phyloP scores from a whole-genome alignment of 495 filamentous ascomycete species.

The Penicillium lagena region DNA sequence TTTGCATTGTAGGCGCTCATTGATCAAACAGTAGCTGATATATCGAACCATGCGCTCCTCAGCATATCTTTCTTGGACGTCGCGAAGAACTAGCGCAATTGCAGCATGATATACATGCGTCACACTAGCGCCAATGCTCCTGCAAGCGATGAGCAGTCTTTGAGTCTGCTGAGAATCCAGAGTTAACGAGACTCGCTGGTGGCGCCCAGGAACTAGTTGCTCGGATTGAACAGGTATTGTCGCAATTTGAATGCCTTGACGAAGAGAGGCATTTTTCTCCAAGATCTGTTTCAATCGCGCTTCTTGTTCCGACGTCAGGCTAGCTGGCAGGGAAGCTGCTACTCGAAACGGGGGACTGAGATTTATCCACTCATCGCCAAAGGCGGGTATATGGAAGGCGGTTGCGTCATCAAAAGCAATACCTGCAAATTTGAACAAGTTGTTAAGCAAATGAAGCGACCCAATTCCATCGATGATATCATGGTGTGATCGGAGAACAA shows the following conservation, averaged over 20 bases:
- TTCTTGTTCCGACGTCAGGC: conserved; percentile 4
- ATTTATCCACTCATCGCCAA: conserved; percentile 14
- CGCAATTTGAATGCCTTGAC: conserved; percentile 11
- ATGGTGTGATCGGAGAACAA: conserved; percentile 40
- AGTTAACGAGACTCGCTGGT: conserved; percentile 17
- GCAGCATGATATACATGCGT: conserved; percentile 24
- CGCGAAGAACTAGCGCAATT: conserved; percentile 13
- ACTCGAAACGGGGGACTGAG: conserved; percentile 18
- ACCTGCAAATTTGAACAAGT: conserved; percentile 11
- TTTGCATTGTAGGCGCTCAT: conserved; percentile 15
- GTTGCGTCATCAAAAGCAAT: conserved; percentile 3
- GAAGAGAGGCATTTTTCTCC: conserved; percentile 7
- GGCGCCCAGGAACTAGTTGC: conserved; percentile 6
- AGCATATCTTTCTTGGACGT: conserved; percentile 5
- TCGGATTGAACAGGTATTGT: conserved; percentile 8
- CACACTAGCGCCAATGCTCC: conserved; percentile 6
- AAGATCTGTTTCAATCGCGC: conserved; percentile 2
- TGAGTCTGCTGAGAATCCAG: conserved; percentile 6
- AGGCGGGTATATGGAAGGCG: conserved; percentile 3
- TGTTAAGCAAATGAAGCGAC: conserved; percentile 30
- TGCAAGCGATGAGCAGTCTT: conserved; percentile 8
- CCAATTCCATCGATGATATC: conserved; percentile 45
- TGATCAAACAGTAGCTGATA: conserved; percentile 18
- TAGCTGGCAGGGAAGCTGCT: conserved; percentile 13
- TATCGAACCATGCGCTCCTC: conserved; percentile 12